Percentiles rank a stretch among this genome's conserved stretches.
These are phyloP conservation scores for Aspergillus fumigatiaffinis DNA, from an alignment of 2,329 filamentous ascomycete species.

Conservation along the genomic window DNA sequence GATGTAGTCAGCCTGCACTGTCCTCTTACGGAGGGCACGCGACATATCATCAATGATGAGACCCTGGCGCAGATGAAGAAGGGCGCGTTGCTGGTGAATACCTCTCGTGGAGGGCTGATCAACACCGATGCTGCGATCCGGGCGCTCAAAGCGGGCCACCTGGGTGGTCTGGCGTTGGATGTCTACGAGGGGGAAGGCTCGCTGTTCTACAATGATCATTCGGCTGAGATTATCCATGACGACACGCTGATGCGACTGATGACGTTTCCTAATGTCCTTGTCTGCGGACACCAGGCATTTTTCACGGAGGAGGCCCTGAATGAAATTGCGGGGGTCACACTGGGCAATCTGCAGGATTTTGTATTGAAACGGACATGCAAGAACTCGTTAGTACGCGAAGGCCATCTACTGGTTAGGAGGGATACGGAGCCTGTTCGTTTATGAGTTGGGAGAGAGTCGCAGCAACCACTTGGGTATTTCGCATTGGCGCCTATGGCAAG, in stretches of 20 bases:
- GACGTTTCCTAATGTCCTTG: conserved; percentile 64
- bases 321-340: conserved; percentile 60
- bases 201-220: conserved; percentile 64
- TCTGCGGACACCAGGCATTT: conserved; percentile 67
- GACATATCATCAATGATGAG: conserved; percentile 56
- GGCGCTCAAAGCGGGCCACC: conserved; percentile 56
- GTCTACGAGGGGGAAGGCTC: conserved; percentile 62
- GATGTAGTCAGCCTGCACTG: conserved; percentile 66
- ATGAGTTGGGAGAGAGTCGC: not conserved
- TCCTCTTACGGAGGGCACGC: conserved; percentile 58
- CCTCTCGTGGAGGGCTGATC: conserved; percentile 62
- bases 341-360: conserved; percentile 50
- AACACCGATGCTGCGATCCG: conserved; percentile 58
- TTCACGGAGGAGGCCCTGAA: conserved; percentile 63
- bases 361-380: conserved; percentile 20
- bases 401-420: conserved; percentile 22
- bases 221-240: conserved; percentile 62
- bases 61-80: conserved; percentile 55
- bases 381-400: conserved; percentile 28
- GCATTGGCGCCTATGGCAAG: not conserved
- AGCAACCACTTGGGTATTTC: not conserved
- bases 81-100: conserved; percentile 60
- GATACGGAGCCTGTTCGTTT: conserved; percentile 30
- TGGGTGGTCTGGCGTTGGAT: conserved; percentile 63
- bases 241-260: conserved; percentile 63